Conservation (phyloP, 139 green algal species). For the Chlamydomonas asymmetrica region DNA sequence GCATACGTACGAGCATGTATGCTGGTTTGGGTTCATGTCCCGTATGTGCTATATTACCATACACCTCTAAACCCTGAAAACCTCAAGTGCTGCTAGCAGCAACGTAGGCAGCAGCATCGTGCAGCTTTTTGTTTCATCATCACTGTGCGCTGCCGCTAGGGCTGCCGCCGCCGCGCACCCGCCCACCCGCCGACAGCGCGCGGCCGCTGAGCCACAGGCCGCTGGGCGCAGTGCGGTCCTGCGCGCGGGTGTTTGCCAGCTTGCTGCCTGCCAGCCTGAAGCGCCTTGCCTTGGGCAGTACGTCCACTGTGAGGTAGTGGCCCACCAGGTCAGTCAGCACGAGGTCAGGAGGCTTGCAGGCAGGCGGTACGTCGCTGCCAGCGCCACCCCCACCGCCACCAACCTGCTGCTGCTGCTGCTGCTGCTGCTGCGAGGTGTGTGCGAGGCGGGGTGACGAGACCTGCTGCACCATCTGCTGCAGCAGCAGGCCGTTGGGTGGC, state of each 20-base stretch:
- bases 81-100: too few relatives aligned
- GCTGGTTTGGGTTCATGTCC: too few relatives aligned
- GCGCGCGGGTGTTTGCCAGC: not conserved
- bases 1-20: too few relatives aligned
- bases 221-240: constrained; percentile 1
- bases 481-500: not conserved
- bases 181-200: too few relatives aligned
- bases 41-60: too few relatives aligned
- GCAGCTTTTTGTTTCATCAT: too few relatives aligned
- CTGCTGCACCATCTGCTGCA: not conserved
- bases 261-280: constrained; percentile 23
- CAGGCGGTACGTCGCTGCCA: too few relatives aligned
- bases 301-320: constrained; percentile 22
- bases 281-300: constrained; percentile 12
- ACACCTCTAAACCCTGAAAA: too few relatives aligned
- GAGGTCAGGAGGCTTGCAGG: constrained; percentile 4
- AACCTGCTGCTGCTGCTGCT: not conserved
- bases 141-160: too few relatives aligned
- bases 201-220: constrained; percentile 12
- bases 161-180: too few relatives aligned
- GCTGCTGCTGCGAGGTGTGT: not conserved
- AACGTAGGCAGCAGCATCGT: too few relatives aligned
- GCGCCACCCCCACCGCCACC: not conserved
- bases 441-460: not conserved
- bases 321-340: constrained; percentile 12